Evolutionary conservation across 768 basidiomycete species (phyloP), one percentile per base, ranked within the genome.

Genomic region (Psilocybe sp.): DNA sequence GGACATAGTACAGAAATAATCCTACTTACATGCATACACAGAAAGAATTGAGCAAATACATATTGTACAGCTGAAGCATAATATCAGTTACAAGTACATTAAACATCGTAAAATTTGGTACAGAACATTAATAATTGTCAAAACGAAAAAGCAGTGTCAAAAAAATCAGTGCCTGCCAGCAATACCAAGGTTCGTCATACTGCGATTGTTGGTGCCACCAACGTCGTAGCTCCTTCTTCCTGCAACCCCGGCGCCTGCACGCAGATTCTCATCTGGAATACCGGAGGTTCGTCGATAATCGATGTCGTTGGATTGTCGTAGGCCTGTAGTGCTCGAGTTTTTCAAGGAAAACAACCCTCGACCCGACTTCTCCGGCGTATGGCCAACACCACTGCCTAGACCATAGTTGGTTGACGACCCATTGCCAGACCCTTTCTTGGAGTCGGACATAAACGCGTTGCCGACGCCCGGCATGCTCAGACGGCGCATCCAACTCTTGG

Each of bases 401-500:
- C 57, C 53, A 46, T 64, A 66, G 44, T 56, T 53, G 13, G 44
- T 53, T n/a, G 50, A 10, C 23, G 40, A 23, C 55, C 57, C 63
- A 35, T 60, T 65, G 55, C 65, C 69, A 35, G 62, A 60, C 5
- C 73, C 76, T 69, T 77, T 80, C 44, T 40, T 19, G 12, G 75
- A 73, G 44, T 87, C 85, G 19, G 79, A 67, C 5, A 75, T 77
- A 60, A 89, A 83, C 33, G 82, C 79, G 40, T 74, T 73, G 38
- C 72, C 72, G 3, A 79, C 79, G 7, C 23, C 23, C 1, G 87
- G 87, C 85, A 90, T 87, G 57, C 89, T 90, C 50, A 91, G 62
- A 47, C 87, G 72, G 16, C 87, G 71, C 54, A 90, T 87, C 89
- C 89, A 90, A 0, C 85, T 79, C 50, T 78, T 85, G 8, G 81